phyloP scores from a whole-genome alignment of 192 early-diverging fungal species.

The Gigaspora rosea region DNA sequence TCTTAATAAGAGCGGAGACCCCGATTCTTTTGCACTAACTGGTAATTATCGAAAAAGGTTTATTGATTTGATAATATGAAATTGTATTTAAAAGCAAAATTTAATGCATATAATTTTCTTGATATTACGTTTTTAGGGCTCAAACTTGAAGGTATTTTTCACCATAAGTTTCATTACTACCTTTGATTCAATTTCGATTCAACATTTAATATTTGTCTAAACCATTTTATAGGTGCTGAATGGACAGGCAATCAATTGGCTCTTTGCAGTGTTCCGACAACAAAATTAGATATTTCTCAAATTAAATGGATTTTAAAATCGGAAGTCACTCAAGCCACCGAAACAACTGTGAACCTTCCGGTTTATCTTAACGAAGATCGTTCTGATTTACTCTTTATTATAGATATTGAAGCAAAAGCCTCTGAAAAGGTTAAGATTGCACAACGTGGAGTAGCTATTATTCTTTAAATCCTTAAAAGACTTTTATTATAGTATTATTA shows the following conservation, averaged over 20 bases:
- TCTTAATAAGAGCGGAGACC: conserved; percentile 26
- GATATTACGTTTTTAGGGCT: no score
- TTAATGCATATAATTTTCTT: background rate
- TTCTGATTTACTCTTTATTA: conserved; percentile 58
- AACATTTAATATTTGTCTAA: conserved; percentile 21
- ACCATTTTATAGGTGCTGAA: conserved; percentile 53
- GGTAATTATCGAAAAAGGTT: background rate
- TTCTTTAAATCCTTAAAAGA: conserved; percentile 35
- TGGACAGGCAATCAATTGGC: conserved; percentile 37
- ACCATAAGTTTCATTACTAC: background rate
- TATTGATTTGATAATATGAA: background rate
- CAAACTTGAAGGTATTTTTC: no score
- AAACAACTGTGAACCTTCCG: conserved; percentile 42
- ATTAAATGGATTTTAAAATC: conserved; percentile 46
- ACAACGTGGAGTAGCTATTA: conserved; percentile 62
- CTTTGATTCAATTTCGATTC: background rate
- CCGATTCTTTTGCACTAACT: conserved; percentile 27
- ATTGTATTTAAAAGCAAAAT: conserved; percentile 31
- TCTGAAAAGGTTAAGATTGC: conserved; percentile 45
- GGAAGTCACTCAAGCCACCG: background rate
- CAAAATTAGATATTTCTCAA: conserved; percentile 36
- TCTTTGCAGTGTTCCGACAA: conserved; percentile 38
- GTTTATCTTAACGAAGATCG: conserved; percentile 73
- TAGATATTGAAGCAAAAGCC: conserved; percentile 38
- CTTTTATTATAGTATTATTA: no score